These are phyloP conservation scores for Proliferodiscus dingleyae DNA, from an alignment of 2,329 filamentous ascomycete species.

Conservation along the genomic window DNA sequence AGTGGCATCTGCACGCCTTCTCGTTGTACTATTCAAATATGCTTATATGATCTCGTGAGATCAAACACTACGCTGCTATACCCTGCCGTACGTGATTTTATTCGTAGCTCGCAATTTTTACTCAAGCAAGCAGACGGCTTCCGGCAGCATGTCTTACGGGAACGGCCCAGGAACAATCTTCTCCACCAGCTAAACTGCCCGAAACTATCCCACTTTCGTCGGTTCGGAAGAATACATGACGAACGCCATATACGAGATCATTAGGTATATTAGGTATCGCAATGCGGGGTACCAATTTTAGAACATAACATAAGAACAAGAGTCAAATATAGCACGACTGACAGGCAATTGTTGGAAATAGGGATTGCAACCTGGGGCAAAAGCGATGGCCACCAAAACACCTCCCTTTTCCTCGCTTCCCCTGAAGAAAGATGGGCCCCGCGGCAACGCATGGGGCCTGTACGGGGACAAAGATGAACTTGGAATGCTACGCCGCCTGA, in stretches of 20 bases:
- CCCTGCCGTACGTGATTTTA: too few species aligned
- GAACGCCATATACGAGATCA: background rate
- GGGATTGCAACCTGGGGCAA: background rate
- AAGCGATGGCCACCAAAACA: conserved; percentile 2
- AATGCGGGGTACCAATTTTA: background rate
- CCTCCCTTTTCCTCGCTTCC: conserved; percentile 39
- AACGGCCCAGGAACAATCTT: too few species aligned
- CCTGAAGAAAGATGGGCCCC: conserved; percentile 36
- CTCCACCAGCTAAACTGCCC: too few species aligned
- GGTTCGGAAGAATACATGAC: background rate
- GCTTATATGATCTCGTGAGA: too few species aligned
- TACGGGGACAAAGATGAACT: conserved; percentile 40
- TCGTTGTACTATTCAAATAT: too few species aligned
- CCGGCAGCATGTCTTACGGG: too few species aligned
- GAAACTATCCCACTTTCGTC: background rate
- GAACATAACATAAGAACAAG: too few species aligned
- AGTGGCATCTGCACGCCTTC: too few species aligned
- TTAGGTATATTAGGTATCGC: background rate
- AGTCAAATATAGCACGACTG: background rate
- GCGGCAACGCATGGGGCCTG: conserved; percentile 41
- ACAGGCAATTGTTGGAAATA: background rate
- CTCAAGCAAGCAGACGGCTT: too few species aligned
- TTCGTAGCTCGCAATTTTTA: too few species aligned
- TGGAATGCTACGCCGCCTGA: conserved; percentile 42
- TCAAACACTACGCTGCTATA: too few species aligned